A percentile compares a stretch with the other conserved stretches of the same genome.
phyloP scores from a whole-genome alignment of 306 rosid species.

The Cajanus cajan region DNA sequence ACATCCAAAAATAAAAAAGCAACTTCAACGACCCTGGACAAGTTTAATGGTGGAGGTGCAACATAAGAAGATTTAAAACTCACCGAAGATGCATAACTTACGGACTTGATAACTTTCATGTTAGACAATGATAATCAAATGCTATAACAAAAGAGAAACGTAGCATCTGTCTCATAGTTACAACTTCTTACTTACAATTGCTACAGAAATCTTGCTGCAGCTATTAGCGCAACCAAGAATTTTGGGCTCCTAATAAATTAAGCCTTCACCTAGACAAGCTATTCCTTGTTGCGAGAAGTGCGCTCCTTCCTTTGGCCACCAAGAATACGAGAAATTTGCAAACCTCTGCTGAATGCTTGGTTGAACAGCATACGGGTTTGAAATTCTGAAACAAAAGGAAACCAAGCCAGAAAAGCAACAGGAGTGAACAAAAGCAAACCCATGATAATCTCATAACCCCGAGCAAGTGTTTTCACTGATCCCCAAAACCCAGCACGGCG shows the following conservation, averaged over 20 bases:
- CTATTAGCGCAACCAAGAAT: slow-evolving; percentile 7
- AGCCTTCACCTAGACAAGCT: neutral
- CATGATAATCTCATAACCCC: slow-evolving; percentile 52
- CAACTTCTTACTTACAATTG: slow-evolving; percentile 37
- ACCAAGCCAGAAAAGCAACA: slow-evolving; percentile 53
- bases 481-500: slow-evolving; percentile 51
- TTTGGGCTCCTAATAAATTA: neutral
- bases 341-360: slow-evolving; percentile 56
- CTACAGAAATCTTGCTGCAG: neutral
- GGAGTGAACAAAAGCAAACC: slow-evolving; percentile 57
- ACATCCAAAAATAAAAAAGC: neutral
- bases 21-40: neutral
- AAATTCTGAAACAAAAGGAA: slow-evolving; percentile 55
- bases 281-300: slow-evolving; percentile 43
- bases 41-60: neutral
- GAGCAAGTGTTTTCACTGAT: slow-evolving; percentile 51
- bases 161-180: slow-evolving; percentile 20
- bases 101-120: neutral
- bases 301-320: slow-evolving; percentile 52
- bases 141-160: neutral
- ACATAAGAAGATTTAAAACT: neutral
- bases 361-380: slow-evolving; percentile 57
- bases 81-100: neutral
- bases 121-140: neutral
- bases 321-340: slow-evolving; percentile 54